Evolutionary conservation across 805 yeast species (phyloP), one percentile per base, ranked within the genome.

Genomic region (Candida maltosa): DNA sequence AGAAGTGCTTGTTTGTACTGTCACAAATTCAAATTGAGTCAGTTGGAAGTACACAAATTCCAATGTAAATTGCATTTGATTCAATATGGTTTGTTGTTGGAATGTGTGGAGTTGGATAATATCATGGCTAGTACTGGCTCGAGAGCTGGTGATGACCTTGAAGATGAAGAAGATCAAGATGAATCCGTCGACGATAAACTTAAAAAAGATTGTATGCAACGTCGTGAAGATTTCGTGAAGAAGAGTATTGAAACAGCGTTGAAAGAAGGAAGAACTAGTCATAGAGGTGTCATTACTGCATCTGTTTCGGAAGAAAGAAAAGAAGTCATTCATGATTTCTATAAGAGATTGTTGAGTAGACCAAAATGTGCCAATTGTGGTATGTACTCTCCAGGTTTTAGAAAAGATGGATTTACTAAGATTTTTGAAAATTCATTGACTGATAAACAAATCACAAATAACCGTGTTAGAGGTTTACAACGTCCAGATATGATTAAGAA

Each of bases 341-440:
- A 88, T 69, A 77, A 76, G 49, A 76, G 76, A 49, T 60, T 89
- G 32, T 64, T 86, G 44, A 60, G 83, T 31, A 78, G 96, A 60
- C 81, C 88, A 37, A 85, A 81, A 60, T 93, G 99, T 75, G 95
- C 87, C 52, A 88, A 89, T 62, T 93, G 99, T 75, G 87, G 88
- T 29, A 86, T 89, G 95, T 86, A 71, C 60, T 87, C 96, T 29
- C 97, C 99, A 37, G 71, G 83, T 23, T 91, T 83, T 70, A 80
- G 98, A 65, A 91, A 89, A 52, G 99, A 93, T 57, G 98, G 98
- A 0, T 83, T 79, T 54, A 76, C 89, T 42, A 93, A 94, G 68
- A 79, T 93, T 44, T 93, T 93, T 53, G 97, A 93, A 65, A 80
- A 80, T 46, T 79, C 94, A 5, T 72, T 94, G 47, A 74, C 74